Conservation (phyloP, 441 rosid species). For the Adansonia rubrostipa region DNA sequence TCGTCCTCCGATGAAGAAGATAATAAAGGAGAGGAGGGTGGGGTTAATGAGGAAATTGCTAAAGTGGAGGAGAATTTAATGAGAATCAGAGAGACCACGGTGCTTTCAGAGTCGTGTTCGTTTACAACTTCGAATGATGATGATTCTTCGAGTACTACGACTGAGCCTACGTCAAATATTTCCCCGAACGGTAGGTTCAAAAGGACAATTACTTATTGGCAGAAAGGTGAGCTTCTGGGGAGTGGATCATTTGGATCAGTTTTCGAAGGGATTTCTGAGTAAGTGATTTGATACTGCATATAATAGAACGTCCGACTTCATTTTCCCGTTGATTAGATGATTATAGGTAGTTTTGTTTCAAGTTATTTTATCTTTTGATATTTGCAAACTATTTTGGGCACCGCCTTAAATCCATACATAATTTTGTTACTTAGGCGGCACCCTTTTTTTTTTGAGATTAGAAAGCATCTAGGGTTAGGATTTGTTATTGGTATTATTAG, state of each 20-base stretch:
- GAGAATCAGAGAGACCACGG: conserved; percentile 39
- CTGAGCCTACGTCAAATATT: conserved; percentile 56
- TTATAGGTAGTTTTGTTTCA: background rate
- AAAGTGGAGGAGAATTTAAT: conserved; percentile 32
- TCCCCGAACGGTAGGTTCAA: conserved; percentile 59
- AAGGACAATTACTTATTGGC: conserved; percentile 57
- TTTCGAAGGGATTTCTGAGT: conserved; percentile 82
- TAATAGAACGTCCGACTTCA: background rate
- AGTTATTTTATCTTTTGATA: background rate
- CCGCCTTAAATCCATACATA: background rate
- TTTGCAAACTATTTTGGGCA: background rate
- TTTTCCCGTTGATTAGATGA: background rate
- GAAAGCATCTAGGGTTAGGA: background rate
- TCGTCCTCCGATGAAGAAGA: conserved; percentile 42
- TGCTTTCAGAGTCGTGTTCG: conserved; percentile 58
- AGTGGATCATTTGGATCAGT: conserved; percentile 92
- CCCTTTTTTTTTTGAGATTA: conserved; percentile 2
- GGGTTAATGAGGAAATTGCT: conserved; percentile 25
- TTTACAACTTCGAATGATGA: conserved; percentile 80
- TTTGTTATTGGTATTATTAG: background rate
- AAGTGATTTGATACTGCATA: conserved; percentile 38
- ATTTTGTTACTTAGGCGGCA: background rate
- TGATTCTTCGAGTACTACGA: conserved; percentile 68
- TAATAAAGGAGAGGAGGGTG: conserved; percentile 28
- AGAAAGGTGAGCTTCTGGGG: conserved; percentile 80